Conservation (phyloP, 371 early-diverging fungal species). For the Mucor indicus region DNA sequence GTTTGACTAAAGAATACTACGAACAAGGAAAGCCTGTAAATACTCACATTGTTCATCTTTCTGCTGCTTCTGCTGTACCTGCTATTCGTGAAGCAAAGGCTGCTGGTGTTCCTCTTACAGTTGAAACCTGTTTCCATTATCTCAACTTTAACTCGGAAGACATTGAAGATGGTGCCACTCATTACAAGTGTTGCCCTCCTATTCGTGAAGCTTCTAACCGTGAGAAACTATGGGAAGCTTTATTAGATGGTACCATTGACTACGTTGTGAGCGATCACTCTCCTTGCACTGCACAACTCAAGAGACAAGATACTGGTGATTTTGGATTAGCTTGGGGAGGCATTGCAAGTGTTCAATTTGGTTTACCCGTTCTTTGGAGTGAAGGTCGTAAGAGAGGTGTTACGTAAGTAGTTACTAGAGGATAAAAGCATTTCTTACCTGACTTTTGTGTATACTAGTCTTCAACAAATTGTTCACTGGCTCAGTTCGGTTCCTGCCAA, state of each 20-base stretch:
- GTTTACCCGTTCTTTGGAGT: slow-evolving; percentile 78
- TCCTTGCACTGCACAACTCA: slow-evolving; percentile 77
- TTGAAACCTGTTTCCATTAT: slow-evolving; percentile 85
- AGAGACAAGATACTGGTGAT: slow-evolving; percentile 66
- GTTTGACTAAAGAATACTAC: slow-evolving; percentile 62
- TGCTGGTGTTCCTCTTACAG: slow-evolving; percentile 69
- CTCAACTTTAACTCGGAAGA: slow-evolving; percentile 66
- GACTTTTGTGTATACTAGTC: slow-evolving; percentile 22
- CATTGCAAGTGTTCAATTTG: slow-evolving; percentile 81
- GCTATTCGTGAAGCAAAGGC: slow-evolving; percentile 71
- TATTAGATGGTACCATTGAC: slow-evolving; percentile 78
- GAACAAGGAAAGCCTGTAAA: slow-evolving; percentile 56
- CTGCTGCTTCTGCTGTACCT: slow-evolving; percentile 73
- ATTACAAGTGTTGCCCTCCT: slow-evolving; percentile 88
- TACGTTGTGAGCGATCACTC: slow-evolving; percentile 85
- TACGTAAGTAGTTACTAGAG: slow-evolving; percentile 30
- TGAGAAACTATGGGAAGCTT: slow-evolving; percentile 69
- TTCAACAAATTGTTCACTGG: slow-evolving; percentile 66
- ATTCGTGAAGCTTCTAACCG: slow-evolving; percentile 74
- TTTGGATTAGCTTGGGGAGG: slow-evolving; percentile 85
- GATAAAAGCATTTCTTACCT: neutral
- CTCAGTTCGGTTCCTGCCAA: slow-evolving; percentile 65
- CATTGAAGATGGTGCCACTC: slow-evolving; percentile 73
- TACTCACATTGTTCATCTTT: slow-evolving; percentile 81
- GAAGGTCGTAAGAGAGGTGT: slow-evolving; percentile 70